A percentile compares a stretch with the other conserved stretches of the same genome.
Conservation (phyloP, 179 eudicot genomes). For the Spergularia azorica region DNA sequence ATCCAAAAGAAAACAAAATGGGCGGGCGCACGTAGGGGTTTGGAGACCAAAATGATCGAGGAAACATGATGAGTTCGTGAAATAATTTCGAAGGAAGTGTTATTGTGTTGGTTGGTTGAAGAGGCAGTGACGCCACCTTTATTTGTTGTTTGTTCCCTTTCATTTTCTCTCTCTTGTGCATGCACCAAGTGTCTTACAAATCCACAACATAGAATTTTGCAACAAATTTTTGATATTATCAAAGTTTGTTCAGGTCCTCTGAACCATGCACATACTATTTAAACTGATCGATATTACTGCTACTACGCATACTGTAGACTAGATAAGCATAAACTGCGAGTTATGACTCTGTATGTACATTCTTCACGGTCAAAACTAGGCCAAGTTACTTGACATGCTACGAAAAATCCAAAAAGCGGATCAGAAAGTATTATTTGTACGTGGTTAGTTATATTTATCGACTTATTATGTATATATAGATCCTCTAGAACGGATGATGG, state of each 20-base stretch:
- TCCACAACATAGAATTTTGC: conserved; percentile 1
- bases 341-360: too few relatives aligned
- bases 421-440: too few relatives aligned
- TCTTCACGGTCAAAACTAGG: too few relatives aligned
- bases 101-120: conserved; percentile 17
- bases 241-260: conserved; percentile 22
- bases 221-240: neutral
- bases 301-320: neutral
- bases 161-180: conserved; percentile 12
- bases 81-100: conserved; percentile 13
- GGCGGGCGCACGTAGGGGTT: conserved; percentile 20
- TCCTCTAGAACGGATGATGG: too few relatives aligned
- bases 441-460: too few relatives aligned
- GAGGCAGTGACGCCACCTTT: conserved; percentile 2
- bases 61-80: conserved; percentile 22
- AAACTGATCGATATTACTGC: neutral
- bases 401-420: too few relatives aligned
- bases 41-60: neutral
- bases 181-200: conserved; percentile 16
- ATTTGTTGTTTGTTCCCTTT: neutral
- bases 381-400: too few relatives aligned
- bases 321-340: neutral
- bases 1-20: neutral
- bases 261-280: neutral
- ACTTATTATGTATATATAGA: too few relatives aligned